Conservation (phyloP, 805 yeast genomes). For the Naumovozyma baii region DNA sequence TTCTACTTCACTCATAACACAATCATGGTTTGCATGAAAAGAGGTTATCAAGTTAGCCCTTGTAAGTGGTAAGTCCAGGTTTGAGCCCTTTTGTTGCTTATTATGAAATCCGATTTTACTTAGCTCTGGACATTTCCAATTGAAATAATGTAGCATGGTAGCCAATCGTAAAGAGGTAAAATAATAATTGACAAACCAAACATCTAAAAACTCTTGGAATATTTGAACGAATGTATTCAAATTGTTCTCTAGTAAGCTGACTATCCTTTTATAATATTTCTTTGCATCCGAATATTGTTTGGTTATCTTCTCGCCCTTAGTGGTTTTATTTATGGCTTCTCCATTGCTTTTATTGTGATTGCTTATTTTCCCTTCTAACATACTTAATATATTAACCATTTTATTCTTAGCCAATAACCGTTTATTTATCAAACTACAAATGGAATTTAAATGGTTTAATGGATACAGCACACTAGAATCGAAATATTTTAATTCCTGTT, state of each 20-base stretch:
- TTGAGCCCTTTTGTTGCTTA: neutral
- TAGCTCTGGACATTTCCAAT: constrained; percentile 12
- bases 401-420: constrained; percentile 1
- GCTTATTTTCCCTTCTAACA: too few relatives aligned
- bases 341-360: too few relatives aligned
- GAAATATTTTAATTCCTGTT: neutral
- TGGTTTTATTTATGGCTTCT: too few relatives aligned
- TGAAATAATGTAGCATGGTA: constrained; percentile 13
- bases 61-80: constrained; percentile 1
- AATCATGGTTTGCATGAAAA: constrained; percentile 7
- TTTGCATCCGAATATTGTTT: too few relatives aligned
- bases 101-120: constrained; percentile 6
- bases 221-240: constrained; percentile 7
- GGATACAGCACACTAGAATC: neutral
- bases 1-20: constrained; percentile 5
- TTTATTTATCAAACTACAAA: neutral
- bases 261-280: too few relatives aligned
- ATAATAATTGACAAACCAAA: constrained; percentile 17
- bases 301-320: too few relatives aligned
- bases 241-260: constrained; percentile 4
- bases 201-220: constrained; percentile 6
- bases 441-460: neutral
- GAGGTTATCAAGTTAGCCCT: constrained; percentile 2
- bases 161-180: constrained; percentile 14
- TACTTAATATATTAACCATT: neutral